A percentile compares a stretch with the other conserved stretches of the same genome.
Evolutionary conservation across 1,284 basidiomycete species (phyloP).

Genomic region (Leccinum olivaceoglutinosum): DNA sequence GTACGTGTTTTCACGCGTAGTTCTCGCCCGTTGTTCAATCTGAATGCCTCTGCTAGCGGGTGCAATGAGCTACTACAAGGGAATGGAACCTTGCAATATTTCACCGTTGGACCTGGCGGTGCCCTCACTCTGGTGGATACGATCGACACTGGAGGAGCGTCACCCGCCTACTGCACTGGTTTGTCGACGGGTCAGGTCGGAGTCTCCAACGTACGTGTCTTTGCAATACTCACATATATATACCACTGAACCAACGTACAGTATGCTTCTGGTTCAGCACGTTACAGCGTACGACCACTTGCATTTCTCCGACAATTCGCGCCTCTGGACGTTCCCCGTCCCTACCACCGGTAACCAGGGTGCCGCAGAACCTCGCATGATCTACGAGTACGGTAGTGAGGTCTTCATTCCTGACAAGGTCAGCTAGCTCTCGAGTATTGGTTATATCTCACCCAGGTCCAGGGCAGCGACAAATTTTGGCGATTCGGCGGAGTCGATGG

Average conservation of each 20-base stretch:
- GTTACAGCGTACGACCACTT: slow-evolving; percentile 36
- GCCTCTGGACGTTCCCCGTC: slow-evolving; percentile 49
- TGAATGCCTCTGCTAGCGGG: slow-evolving; percentile 38
- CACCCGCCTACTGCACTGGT: slow-evolving; percentile 46
- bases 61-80: slow-evolving; percentile 42
- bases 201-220: slow-evolving; percentile 45
- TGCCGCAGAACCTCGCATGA: slow-evolving; percentile 61
- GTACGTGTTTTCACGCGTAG: slow-evolving; percentile 30
- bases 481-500: slow-evolving; percentile 38
- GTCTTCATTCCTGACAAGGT: slow-evolving; percentile 64
- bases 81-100: slow-evolving; percentile 52
- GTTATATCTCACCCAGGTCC: not conserved
- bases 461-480: slow-evolving; percentile 68
- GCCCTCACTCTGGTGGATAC: slow-evolving; percentile 42
- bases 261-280: slow-evolving; percentile 55
- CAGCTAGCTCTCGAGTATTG: slow-evolving; percentile 12
- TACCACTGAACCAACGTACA: slow-evolving; percentile 18
- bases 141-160: slow-evolving; percentile 43
- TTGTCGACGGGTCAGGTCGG: slow-evolving; percentile 54
- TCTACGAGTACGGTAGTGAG: slow-evolving; percentile 46
- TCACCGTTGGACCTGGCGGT: slow-evolving; percentile 42
- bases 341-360: slow-evolving; percentile 30
- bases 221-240: no score
- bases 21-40: slow-evolving; percentile 6
- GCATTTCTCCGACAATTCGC: slow-evolving; percentile 37